Evolutionary conservation across 805 yeast species (phyloP).

Genomic region (Vanderwaltozyma yarrowii): DNA sequence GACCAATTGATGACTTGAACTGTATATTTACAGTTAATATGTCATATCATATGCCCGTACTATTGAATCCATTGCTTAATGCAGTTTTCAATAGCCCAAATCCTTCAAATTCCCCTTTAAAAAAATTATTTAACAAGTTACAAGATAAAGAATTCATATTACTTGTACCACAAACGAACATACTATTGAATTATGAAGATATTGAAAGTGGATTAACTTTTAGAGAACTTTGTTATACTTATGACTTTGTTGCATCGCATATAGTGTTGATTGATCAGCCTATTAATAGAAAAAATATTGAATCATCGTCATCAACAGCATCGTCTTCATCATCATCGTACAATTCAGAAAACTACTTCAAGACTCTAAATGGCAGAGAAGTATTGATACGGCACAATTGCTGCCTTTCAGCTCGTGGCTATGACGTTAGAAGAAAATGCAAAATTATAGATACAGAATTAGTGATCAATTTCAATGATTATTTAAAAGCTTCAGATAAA

Average conservation of each 20-base stretch:
- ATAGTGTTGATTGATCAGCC: constrained; percentile 34
- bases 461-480: constrained; percentile 46
- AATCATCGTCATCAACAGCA: no score
- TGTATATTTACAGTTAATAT: background rate
- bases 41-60: constrained; percentile 38
- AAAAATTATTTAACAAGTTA: constrained; percentile 36
- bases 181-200: constrained; percentile 35
- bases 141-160: constrained; percentile 45
- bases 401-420: constrained; percentile 42
- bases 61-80: constrained; percentile 55
- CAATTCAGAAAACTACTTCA: constrained; percentile 29
- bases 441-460: constrained; percentile 38
- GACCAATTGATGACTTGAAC: no score
- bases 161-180: constrained; percentile 51
- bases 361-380: constrained; percentile 47
- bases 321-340: constrained; percentile 1
- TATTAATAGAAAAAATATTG: background rate
- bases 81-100: constrained; percentile 56
- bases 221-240: constrained; percentile 44
- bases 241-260: constrained; percentile 56
- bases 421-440: constrained; percentile 35
- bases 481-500: constrained; percentile 45
- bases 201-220: constrained; percentile 31
- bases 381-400: constrained; percentile 32
- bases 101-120: constrained; percentile 37